Percentiles rank a stretch among this genome's conserved stretches.
phyloP scores from a whole-genome alignment of 441 rosid species.

The Populus hybrid region DNA sequence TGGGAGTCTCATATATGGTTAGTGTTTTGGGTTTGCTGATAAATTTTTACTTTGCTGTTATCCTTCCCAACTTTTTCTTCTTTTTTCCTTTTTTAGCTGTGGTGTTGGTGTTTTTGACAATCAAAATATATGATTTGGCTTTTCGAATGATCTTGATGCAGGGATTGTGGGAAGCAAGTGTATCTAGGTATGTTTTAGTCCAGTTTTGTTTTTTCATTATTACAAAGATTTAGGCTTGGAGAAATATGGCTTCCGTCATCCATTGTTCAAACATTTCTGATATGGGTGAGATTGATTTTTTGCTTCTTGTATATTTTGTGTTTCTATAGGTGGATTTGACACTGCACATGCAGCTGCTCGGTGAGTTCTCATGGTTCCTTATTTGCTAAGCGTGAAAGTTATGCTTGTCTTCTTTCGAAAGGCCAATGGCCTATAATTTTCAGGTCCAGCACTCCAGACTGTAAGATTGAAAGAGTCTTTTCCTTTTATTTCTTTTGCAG shows the following conservation, averaged over 20 bases:
- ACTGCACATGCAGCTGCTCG: constrained; percentile 99
- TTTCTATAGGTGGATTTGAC: constrained; percentile 92
- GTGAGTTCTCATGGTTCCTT: constrained; percentile 32
- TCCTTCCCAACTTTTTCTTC: background rate
- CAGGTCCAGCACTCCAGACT: background rate
- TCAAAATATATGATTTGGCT: constrained; percentile 13
- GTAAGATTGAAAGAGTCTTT: background rate
- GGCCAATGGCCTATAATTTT: background rate
- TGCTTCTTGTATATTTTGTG: constrained; percentile 10
- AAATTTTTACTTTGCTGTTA: background rate
- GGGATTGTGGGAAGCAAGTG: constrained; percentile 99
- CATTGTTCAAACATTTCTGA: constrained; percentile 22
- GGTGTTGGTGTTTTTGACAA: constrained; percentile 6
- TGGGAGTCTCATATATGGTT: constrained; percentile 99
- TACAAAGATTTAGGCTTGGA: background rate
- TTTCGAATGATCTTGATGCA: constrained; percentile 33
- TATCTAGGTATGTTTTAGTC: constrained; percentile 63
- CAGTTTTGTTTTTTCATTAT: background rate
- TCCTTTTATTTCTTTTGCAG: constrained; percentile 30
- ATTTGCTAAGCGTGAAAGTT: background rate
- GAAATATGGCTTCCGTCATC: background rate
- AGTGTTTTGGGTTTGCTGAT: background rate
- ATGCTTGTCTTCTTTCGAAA: background rate
- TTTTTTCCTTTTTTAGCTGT: background rate
- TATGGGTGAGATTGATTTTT: constrained; percentile 14